phyloP scores from a whole-genome alignment of 192 early-diverging fungal species.

The Dimargaris cristalligena region DNA sequence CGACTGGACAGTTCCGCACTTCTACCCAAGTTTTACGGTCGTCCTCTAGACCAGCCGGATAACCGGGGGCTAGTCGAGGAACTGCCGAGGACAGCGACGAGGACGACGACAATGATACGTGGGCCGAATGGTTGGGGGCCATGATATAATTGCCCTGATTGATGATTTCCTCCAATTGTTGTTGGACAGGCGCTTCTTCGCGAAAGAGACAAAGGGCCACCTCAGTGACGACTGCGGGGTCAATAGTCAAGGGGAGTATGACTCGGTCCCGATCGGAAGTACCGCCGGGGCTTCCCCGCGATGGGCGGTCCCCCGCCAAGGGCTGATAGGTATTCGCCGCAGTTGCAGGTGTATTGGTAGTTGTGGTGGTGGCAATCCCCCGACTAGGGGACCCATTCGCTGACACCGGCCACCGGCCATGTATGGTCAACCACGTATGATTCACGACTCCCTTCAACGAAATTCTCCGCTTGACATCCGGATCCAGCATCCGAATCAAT shows the following conservation, averaged over 20 bases:
- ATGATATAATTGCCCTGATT: constrained; percentile 1
- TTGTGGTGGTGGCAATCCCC: not conserved
- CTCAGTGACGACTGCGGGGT: constrained; percentile 6
- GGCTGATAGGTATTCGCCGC: no score
- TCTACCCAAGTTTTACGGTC: constrained; percentile 11
- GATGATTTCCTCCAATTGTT: constrained; percentile 3
- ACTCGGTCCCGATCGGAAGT: not conserved
- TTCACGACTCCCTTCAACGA: constrained; percentile 15
- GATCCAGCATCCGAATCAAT: constrained; percentile 27
- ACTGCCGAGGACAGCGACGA: no score
- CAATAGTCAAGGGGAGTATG: not conserved
- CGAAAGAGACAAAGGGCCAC: constrained; percentile 10
- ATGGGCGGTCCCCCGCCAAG: no score
- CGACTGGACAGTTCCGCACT: constrained; percentile 28
- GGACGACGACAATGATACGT: no score
- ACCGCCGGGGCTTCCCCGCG: not conserved
- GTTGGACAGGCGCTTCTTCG: not conserved
- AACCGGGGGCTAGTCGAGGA: no score
- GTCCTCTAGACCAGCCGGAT: no score
- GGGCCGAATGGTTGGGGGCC: constrained; percentile 11
- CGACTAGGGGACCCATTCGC: not conserved
- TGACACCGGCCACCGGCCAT: not conserved
- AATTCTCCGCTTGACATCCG: constrained; percentile 19
- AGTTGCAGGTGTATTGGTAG: no score
- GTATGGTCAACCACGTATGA: constrained; percentile 20